Percentiles rank a stretch among this genome's conserved stretches.
phyloP scores from a whole-genome alignment of 2,329 filamentous ascomycete genomes.

The Colletotrichum neosansevieriae region DNA sequence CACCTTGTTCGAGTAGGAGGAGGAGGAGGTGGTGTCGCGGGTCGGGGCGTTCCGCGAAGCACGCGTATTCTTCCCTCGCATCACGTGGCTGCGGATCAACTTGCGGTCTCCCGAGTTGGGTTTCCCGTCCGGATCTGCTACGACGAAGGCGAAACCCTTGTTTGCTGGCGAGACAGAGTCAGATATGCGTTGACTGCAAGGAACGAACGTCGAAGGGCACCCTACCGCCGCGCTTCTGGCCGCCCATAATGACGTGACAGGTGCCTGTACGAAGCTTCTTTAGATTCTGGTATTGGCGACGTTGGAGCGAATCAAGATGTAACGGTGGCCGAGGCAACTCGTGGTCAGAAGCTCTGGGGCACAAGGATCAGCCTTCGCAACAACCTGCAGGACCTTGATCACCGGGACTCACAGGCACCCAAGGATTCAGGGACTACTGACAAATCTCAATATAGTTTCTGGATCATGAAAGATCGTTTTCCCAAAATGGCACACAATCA shows the following conservation, averaged over 20 bases:
- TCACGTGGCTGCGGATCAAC: slow-evolving; percentile 41
- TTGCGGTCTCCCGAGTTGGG: slow-evolving; percentile 44
- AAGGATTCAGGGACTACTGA: background rate
- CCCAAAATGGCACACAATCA: slow-evolving; percentile 22
- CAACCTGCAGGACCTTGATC: too few species aligned
- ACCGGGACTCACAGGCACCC: background rate
- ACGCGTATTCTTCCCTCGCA: slow-evolving; percentile 39
- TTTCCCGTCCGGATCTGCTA: slow-evolving; percentile 43
- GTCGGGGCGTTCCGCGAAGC: background rate
- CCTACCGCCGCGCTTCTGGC: slow-evolving; percentile 25
- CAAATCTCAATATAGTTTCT: background rate
- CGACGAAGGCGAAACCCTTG: slow-evolving; percentile 47
- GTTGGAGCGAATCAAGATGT: background rate
- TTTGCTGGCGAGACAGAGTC: background rate
- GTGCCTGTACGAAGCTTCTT: background rate
- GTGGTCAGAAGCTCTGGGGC: background rate
- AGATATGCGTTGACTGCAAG: background rate
- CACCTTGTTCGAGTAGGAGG: too few species aligned
- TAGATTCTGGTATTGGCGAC: background rate
- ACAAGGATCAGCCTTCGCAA: too few species aligned
- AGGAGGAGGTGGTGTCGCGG: background rate
- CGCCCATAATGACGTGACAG: background rate
- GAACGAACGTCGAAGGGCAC: background rate
- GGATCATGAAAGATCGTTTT: background rate
- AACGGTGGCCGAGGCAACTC: background rate